phyloP scores from a whole-genome alignment of 352 stramenopile species.

The Blastocystis sp. region DNA sequence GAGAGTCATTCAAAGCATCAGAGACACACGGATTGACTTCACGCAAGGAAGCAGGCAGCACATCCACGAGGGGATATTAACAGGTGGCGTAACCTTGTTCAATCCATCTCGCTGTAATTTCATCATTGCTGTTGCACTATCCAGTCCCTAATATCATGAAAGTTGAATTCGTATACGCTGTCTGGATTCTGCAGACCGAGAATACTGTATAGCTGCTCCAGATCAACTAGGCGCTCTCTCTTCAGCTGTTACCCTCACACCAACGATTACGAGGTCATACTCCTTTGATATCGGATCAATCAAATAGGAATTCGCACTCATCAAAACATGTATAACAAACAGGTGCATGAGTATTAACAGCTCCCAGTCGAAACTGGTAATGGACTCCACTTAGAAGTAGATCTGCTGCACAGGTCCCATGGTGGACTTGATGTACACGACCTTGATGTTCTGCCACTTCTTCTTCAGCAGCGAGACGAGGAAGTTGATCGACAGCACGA shows the following conservation, averaged over 20 bases:
- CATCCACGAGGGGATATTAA: conserved; percentile 54
- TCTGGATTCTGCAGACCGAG: conserved; percentile 17
- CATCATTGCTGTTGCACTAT: neutral
- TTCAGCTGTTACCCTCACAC: neutral
- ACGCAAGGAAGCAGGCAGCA: conserved; percentile 47
- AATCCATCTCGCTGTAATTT: conserved; percentile 47
- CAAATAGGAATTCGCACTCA: neutral
- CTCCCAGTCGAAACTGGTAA: neutral
- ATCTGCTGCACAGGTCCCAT: conserved; percentile 96
- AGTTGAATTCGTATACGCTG: neutral
- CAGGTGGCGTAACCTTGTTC: conserved; percentile 22
- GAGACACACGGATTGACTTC: neutral
- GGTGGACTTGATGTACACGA: conserved; percentile 97
- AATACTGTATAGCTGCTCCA: conserved; percentile 36
- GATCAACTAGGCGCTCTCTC: conserved; percentile 44
- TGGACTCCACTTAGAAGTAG: conserved; percentile 88
- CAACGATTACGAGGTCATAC: conserved; percentile 10
- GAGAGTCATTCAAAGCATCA: neutral
- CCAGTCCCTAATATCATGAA: neutral
- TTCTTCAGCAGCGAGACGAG: conserved; percentile 98
- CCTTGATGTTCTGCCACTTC: conserved; percentile 99
- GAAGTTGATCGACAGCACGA: conserved; percentile 95
- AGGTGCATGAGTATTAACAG: neutral
- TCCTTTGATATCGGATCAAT: conserved; percentile 55
- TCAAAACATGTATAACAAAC: neutral